A percentile compares a stretch with the other conserved stretches of the same genome.
These are phyloP conservation scores for Coffea canephora DNA, from an alignment of 257 asterid genomes.

Conservation along the genomic window DNA sequence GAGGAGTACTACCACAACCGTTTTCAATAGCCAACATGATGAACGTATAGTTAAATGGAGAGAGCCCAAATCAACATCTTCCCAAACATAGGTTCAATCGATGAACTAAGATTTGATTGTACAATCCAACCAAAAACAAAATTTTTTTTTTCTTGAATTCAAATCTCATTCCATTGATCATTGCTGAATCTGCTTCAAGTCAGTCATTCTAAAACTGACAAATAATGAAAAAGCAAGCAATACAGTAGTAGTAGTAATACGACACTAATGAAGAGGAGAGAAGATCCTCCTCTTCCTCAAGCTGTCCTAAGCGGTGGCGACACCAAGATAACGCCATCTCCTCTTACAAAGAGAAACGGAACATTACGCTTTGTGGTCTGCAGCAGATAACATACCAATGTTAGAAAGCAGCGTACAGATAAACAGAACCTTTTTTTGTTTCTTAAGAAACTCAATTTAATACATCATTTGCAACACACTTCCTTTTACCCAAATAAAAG, in stretches of 20 bases:
- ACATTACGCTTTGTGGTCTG: slow-evolving; percentile 81
- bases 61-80: background rate
- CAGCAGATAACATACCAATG: slow-evolving; percentile 14
- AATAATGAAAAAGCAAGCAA: background rate
- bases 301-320: slow-evolving; percentile 93
- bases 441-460: background rate
- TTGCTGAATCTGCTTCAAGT: background rate
- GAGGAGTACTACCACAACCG: background rate
- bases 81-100: background rate
- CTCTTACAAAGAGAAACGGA: slow-evolving; percentile 87
- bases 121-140: background rate
- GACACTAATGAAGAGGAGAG: background rate
- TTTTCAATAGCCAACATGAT: background rate
- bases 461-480: background rate
- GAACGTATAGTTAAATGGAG: background rate
- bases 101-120: background rate
- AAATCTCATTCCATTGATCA: background rate
- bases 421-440: background rate
- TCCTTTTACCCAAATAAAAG: background rate
- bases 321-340: slow-evolving; percentile 94
- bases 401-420: background rate
- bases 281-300: slow-evolving; percentile 31
- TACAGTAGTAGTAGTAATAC: background rate
- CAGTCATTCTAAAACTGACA: background rate
- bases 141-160: background rate